These are phyloP conservation scores for Lodderomyces margitis DNA, from an alignment of 1,139 yeast species.

Conservation along the genomic window DNA sequence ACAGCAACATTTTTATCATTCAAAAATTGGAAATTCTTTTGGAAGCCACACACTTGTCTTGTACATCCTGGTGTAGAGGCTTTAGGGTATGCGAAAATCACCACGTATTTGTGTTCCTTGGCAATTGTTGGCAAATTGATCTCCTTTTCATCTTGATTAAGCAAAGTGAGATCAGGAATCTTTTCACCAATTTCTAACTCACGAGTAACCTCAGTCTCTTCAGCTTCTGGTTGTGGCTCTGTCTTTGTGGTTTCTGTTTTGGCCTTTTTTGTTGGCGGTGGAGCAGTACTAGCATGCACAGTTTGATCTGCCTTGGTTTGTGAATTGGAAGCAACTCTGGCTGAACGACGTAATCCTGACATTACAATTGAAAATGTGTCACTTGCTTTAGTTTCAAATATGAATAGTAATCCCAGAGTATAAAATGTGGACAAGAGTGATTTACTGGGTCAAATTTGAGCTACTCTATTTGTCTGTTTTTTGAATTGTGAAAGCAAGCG, in stretches of 20 bases:
- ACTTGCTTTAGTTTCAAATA: neutral
- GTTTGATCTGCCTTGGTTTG: conserved; percentile 8
- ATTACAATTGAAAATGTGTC: conserved; percentile 23
- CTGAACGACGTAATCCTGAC: conserved; percentile 56
- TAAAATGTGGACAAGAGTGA: no score
- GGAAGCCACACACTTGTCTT: conserved; percentile 87
- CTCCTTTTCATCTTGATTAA: conserved; percentile 65
- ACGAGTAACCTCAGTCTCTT: conserved; percentile 5
- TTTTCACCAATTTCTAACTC: conserved; percentile 61
- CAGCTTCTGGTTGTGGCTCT: neutral
- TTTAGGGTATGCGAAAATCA: conserved; percentile 81
- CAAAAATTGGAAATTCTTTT: conserved; percentile 60
- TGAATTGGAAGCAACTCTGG: conserved; percentile 37
- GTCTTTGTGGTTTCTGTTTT: conserved; percentile 7
- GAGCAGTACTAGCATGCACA: conserved; percentile 13
- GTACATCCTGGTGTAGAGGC: conserved; percentile 97
- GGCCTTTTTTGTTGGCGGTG: conserved; percentile 23
- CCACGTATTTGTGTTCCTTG: conserved; percentile 46
- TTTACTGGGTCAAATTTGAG: no score
- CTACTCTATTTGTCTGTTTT: no score
- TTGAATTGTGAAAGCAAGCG: no score
- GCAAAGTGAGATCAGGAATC: conserved; percentile 63
- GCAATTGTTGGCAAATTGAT: conserved; percentile 53
- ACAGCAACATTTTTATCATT: conserved; percentile 50
- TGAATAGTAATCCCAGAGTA: no score